Percentiles rank a stretch among this genome's conserved stretches.
Evolutionary conservation across 2,329 filamentous ascomycete genomes (phyloP).

Genomic region (Cladosporium sp.): DNA sequence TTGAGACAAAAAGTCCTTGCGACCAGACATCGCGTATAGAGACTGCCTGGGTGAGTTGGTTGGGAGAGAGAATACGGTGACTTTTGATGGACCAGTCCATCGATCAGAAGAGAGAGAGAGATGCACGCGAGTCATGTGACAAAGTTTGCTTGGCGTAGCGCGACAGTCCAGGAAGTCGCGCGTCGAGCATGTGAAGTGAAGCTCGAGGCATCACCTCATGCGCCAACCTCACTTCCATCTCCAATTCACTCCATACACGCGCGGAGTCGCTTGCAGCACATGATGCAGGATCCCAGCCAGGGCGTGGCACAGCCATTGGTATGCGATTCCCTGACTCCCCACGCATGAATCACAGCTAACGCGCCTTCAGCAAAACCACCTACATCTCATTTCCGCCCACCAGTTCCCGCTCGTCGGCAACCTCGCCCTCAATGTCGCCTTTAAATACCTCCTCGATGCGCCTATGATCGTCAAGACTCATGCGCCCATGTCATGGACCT

Average conservation of each 20-base stretch:
- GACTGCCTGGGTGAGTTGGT: background rate
- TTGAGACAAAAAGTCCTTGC: constrained; percentile 85
- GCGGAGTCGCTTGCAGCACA: background rate
- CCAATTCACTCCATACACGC: background rate
- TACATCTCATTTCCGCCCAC: constrained; percentile 83
- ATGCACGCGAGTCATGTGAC: constrained; percentile 11
- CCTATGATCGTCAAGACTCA: constrained; percentile 80
- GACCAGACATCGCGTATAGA: constrained; percentile 52
- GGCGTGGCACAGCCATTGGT: constrained; percentile 45
- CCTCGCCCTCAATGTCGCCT: constrained; percentile 70
- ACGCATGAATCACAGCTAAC: constrained; percentile 11
- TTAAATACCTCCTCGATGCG: constrained; percentile 77
- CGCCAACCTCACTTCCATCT: background rate
- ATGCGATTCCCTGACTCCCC: constrained; percentile 16
- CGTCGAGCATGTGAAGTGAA: background rate
- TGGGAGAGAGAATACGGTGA: background rate
- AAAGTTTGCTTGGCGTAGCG: background rate
- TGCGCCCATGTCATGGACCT: constrained; percentile 90
- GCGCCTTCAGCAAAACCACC: constrained; percentile 68
- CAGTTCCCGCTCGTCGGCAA: constrained; percentile 71
- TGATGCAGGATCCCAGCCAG: constrained; percentile 44
- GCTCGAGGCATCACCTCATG: background rate
- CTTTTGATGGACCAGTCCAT: background rate
- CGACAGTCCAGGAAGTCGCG: background rate
- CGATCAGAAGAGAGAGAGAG: background rate